phyloP scores from a whole-genome alignment of 495 filamentous ascomycete species.

The Penicillium dipodomyicola region DNA sequence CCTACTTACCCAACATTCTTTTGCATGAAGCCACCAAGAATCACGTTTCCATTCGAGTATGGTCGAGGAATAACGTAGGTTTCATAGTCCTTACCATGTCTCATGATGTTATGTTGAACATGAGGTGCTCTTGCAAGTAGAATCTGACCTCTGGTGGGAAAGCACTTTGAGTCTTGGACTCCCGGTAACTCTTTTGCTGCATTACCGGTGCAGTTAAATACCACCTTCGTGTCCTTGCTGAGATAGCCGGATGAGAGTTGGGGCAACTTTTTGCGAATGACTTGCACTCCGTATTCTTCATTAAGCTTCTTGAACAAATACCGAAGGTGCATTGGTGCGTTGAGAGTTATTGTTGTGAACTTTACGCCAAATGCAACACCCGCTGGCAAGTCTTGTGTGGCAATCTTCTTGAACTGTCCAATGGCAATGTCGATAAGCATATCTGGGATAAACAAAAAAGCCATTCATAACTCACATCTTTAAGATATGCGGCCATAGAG shows the following conservation, averaged over 20 bases:
- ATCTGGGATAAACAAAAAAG: neutral
- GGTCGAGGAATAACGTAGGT: conserved; percentile 38
- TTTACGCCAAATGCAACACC: conserved; percentile 28
- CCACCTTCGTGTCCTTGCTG: conserved; percentile 23
- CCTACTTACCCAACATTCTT: conserved; percentile 20
- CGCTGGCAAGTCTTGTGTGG: conserved; percentile 21
- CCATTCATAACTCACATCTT: conserved; percentile 21
- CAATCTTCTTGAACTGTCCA: conserved; percentile 11
- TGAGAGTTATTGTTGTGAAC: conserved; percentile 33
- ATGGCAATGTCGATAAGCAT: neutral
- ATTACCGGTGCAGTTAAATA: conserved; percentile 35
- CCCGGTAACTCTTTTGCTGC: conserved; percentile 24
- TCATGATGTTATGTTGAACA: conserved; percentile 31
- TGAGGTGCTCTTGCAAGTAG: conserved; percentile 36
- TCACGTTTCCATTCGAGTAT: conserved; percentile 29
- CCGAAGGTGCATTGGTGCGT: conserved; percentile 29
- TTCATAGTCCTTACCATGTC: conserved; percentile 34
- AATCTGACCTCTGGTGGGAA: conserved; percentile 40
- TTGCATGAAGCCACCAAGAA: conserved; percentile 34
- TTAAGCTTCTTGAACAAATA: conserved; percentile 14
- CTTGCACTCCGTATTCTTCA: conserved; percentile 21
- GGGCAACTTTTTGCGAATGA: conserved; percentile 22
- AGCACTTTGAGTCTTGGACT: conserved; percentile 28
- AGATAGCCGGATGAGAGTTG: conserved; percentile 25
- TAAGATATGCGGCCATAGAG: conserved; percentile 29